These are phyloP conservation scores for Hygrocybe coccinea DNA, from an alignment of 768 basidiomycete species.

Conservation along the genomic window DNA sequence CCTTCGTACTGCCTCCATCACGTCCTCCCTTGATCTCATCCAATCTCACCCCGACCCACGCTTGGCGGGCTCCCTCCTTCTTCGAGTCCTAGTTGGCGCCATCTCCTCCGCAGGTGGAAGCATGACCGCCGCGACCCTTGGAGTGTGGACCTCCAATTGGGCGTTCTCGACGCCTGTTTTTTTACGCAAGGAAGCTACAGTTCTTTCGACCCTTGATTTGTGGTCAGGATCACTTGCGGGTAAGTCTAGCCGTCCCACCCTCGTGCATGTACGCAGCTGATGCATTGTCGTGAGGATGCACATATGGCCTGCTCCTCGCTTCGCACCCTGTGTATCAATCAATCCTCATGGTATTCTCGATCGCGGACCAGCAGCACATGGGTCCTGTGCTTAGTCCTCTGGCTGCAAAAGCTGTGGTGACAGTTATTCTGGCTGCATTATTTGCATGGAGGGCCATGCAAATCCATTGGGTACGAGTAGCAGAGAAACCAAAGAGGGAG, in stretches of 20 bases:
- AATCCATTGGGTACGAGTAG: slow-evolving; percentile 2
- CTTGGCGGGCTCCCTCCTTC: slow-evolving; percentile 37
- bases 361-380: neutral
- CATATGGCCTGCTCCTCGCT: neutral
- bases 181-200: slow-evolving; percentile 36
- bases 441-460: slow-evolving; percentile 7
- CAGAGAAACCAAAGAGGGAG: neutral
- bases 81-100: slow-evolving; percentile 46
- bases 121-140: slow-evolving; percentile 40
- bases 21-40: slow-evolving; percentile 33
- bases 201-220: slow-evolving; percentile 42
- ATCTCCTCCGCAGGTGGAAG: slow-evolving; percentile 46
- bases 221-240: slow-evolving; percentile 49
- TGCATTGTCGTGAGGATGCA: neutral
- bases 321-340: neutral
- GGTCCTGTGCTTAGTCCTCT: neutral
- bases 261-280: neutral
- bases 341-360: neutral
- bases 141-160: slow-evolving; percentile 43
- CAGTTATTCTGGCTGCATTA: slow-evolving; percentile 7
- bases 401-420: slow-evolving; percentile 7
- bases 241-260: neutral
- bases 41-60: slow-evolving; percentile 27
- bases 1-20: slow-evolving; percentile 41
- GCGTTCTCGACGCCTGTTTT: slow-evolving; percentile 42